Conservation (phyloP, 768 basidiomycete genomes). For the Termitomyces sp. region DNA sequence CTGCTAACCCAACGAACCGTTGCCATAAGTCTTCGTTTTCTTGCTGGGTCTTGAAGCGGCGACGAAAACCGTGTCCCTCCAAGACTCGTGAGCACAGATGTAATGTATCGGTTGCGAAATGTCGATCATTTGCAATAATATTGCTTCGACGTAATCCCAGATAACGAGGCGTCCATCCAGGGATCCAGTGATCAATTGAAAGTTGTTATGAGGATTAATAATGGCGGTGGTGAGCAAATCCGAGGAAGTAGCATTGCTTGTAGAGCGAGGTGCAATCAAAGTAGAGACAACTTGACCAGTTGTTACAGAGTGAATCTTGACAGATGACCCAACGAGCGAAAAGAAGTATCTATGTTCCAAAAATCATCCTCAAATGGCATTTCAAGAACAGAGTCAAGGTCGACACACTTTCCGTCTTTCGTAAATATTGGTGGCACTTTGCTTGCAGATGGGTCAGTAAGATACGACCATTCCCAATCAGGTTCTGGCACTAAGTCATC, state of each 20-base stretch:
- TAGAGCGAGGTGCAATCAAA: slow-evolving; percentile 51
- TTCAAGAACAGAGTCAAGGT: slow-evolving; percentile 1
- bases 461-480: slow-evolving; percentile 65
- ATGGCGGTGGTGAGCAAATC: slow-evolving; percentile 69
- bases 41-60: slow-evolving; percentile 53
- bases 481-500: slow-evolving; percentile 26
- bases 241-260: slow-evolving; percentile 32
- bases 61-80: slow-evolving; percentile 70
- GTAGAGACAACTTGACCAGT: slow-evolving; percentile 83
- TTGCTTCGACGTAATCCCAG: slow-evolving; percentile 93
- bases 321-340: slow-evolving; percentile 72
- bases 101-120: slow-evolving; percentile 67
- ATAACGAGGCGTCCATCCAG: slow-evolving; percentile 80
- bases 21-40: slow-evolving; percentile 31
- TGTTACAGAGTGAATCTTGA: slow-evolving; percentile 81
- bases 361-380: slow-evolving; percentile 2
- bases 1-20: slow-evolving; percentile 22
- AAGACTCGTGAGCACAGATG: slow-evolving; percentile 66
- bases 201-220: slow-evolving; percentile 81
- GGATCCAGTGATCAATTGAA: slow-evolving; percentile 87
- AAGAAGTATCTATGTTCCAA: slow-evolving; percentile 74
- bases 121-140: slow-evolving; percentile 70
- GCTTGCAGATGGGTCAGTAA: slow-evolving; percentile 67
- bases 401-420: slow-evolving; percentile 74
- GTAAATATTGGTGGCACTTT: slow-evolving; percentile 77